Evolutionary conservation across 108 stramenopile genomes (phyloP).

Genomic region (Hondaea fermentalgiana): DNA sequence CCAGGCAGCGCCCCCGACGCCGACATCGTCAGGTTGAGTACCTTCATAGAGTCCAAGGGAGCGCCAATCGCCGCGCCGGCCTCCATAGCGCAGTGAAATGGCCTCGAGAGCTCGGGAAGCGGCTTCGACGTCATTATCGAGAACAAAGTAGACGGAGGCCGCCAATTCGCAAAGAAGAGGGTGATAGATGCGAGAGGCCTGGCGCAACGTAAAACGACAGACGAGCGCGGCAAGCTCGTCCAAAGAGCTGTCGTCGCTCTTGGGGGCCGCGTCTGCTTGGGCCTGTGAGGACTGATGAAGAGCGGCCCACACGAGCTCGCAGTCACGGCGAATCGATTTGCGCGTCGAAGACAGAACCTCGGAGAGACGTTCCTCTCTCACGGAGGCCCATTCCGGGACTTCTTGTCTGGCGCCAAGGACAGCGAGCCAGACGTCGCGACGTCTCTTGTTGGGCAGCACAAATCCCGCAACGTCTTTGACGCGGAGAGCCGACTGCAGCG

Average conservation of each 20-base stretch:
- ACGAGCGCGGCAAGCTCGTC: conserved; percentile 1
- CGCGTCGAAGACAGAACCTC: background rate
- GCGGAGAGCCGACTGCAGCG: background rate
- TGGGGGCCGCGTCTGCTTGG: background rate
- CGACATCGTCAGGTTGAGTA: background rate
- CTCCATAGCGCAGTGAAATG: background rate
- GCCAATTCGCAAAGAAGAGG: background rate
- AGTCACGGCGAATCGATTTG: background rate
- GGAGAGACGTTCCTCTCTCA: background rate
- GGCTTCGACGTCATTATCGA: background rate
- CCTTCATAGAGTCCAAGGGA: background rate
- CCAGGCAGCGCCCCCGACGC: background rate
- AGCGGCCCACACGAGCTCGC: background rate
- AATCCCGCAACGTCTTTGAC: background rate
- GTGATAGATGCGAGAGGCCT: background rate
- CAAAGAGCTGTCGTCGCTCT: background rate
- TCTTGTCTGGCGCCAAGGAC: background rate
- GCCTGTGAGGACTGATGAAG: background rate
- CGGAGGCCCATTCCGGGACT: background rate
- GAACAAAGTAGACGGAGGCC: background rate
- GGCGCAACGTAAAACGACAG: background rate
- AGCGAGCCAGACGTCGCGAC: background rate
- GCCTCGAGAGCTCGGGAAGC: background rate
- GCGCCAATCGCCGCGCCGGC: background rate
- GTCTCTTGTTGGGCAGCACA: background rate